Percentiles rank a stretch among this genome's conserved stretches.
phyloP scores from a whole-genome alignment of 805 yeast species.

The Ascoidea asiatica region DNA sequence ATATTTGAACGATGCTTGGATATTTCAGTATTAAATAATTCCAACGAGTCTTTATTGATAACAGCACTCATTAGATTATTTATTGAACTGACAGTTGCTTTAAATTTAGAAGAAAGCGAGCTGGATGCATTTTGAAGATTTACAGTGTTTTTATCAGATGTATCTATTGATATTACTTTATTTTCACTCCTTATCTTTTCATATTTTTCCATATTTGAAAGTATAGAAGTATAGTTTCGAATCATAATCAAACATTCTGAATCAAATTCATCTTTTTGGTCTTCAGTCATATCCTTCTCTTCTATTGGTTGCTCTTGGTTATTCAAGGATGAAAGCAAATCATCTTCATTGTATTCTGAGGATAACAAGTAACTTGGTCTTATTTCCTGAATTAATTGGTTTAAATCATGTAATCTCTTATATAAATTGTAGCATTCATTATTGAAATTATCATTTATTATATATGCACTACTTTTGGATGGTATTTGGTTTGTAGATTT shows the following conservation, averaged over 20 bases:
- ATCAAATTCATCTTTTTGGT: constrained; percentile 1
- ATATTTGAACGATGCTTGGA: neutral
- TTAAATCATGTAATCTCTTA: constrained; percentile 4
- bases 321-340: neutral
- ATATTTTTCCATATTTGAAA: neutral
- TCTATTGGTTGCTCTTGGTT: constrained; percentile 2
- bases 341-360: constrained; percentile 1
- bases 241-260: neutral
- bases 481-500: too few species aligned
- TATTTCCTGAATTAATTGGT: constrained; percentile 1
- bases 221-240: neutral
- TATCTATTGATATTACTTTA: neutral
- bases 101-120: neutral
- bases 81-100: neutral
- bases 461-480: too few species aligned
- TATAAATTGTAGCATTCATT: constrained; percentile 6
- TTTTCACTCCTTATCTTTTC: neutral
- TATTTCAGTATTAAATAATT: neutral
- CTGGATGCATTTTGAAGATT: neutral
- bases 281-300: constrained; percentile 1
- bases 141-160: neutral
- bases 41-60: neutral
- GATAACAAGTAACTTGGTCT: constrained; percentile 8
- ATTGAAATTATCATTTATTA: constrained; percentile 6
- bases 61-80: neutral